Evolutionary conservation across 441 rosid species (phyloP), one percentile per base, ranked within the genome.

Genomic region (Arabidopsis lyrata): DNA sequence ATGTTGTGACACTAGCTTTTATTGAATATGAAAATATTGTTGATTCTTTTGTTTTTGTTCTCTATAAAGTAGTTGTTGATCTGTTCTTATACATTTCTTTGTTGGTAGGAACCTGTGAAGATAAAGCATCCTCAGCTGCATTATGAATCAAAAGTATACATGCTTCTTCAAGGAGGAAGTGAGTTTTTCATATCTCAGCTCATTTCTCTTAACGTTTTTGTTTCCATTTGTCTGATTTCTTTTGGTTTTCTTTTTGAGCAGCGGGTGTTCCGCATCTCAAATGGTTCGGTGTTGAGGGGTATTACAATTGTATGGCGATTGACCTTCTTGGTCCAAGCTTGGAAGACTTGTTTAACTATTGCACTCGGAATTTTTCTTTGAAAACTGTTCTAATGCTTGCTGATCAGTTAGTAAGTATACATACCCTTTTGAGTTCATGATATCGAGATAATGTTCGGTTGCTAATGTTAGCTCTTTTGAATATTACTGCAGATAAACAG

Each of bases 251-350:
- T 63, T 47, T 47, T 58, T 70, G 38, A 29, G 5, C 14, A 88
- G 87, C 85, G 52, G 93, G 90, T 47, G 68, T 86, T 80, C 90
- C 90, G 14, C 84, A 81, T 78, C 80, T 88, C 18, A 88, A 88
- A 75, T 88, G 92, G 92, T 86, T 73, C 59, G 88, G 92, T 27
- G 90, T 86, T 3, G 90, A 86, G 71, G 87, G 83, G 34, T 85
- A 88, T 55, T 86, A 78, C 79, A 86, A 84, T 71, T 78, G 84
- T 31, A 88, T 88, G 92, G 90, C 85, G 2, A 88, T 86, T 44
- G 92, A 88, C 57, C 90, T 88, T 75, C 92, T 88, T 61, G 90
- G 92, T 54, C 92, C 92, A 3, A 88, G 92, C 77, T 77, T 88
- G 59, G 92, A 88, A 64, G 92, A 88, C 63, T 81, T 84, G 70